phyloP scores from a whole-genome alignment of 208 protist species.

The Angomonas ambiguus region DNA sequence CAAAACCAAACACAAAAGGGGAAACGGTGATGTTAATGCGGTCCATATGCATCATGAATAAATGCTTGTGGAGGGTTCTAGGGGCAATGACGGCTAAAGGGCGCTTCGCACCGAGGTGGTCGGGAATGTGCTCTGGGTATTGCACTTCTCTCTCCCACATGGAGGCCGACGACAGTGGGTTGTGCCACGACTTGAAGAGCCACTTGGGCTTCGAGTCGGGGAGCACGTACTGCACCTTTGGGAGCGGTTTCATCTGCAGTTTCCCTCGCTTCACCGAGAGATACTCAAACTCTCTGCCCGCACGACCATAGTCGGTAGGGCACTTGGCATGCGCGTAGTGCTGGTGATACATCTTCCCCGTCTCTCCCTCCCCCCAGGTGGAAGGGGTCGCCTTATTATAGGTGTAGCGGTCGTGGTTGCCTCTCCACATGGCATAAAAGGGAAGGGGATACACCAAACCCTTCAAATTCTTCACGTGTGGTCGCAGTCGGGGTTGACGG shows the following conservation, averaged over 20 bases:
- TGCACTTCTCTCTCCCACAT: slow-evolving; percentile 91
- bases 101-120: slow-evolving; percentile 81
- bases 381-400: slow-evolving; percentile 78
- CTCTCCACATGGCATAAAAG: slow-evolving; percentile 88
- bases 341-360: slow-evolving; percentile 78
- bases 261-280: slow-evolving; percentile 66
- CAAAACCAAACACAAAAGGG: slow-evolving; percentile 82
- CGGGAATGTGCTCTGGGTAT: slow-evolving; percentile 85
- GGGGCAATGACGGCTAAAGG: slow-evolving; percentile 80
- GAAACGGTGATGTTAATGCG: slow-evolving; percentile 82
- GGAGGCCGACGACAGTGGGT: slow-evolving; percentile 53
- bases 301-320: slow-evolving; percentile 85
- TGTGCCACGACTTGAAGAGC: slow-evolving; percentile 91
- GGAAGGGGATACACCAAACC: slow-evolving; percentile 84
- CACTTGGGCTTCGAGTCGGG: slow-evolving; percentile 71
- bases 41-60: slow-evolving; percentile 90
- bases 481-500: slow-evolving; percentile 69
- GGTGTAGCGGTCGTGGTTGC: slow-evolving; percentile 83
- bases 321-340: slow-evolving; percentile 89
- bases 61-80: slow-evolving; percentile 67
- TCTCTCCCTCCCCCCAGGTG: slow-evolving; percentile 80
- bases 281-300: slow-evolving; percentile 80
- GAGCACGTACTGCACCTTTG: slow-evolving; percentile 78
- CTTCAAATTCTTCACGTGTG: slow-evolving; percentile 55
- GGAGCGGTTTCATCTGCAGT: slow-evolving; percentile 75